These are phyloP conservation scores for Fusarium lyarnte DNA, from an alignment of 2,329 filamentous ascomycete species.

Conservation along the genomic window DNA sequence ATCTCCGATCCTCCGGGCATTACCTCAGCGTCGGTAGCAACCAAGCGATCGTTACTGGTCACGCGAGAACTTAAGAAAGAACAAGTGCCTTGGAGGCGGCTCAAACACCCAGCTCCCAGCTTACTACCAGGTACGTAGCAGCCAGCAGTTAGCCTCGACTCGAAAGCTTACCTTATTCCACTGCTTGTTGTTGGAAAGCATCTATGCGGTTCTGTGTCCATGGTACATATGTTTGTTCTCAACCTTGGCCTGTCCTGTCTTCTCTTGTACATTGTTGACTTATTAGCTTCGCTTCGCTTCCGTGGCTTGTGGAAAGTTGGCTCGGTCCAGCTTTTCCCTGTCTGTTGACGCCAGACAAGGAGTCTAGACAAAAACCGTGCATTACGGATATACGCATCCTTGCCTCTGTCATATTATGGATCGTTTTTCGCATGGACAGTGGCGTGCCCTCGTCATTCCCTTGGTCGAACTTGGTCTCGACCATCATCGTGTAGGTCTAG, in stretches of 20 bases:
- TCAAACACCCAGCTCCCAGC: background rate
- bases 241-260: background rate
- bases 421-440: background rate
- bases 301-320: background rate
- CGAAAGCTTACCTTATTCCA: background rate
- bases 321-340: constrained; percentile 4
- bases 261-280: background rate
- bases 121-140: background rate
- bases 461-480: constrained; percentile 1
- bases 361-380: background rate
- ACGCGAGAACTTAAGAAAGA: background rate
- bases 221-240: background rate
- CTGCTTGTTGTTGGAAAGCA: background rate
- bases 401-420: background rate
- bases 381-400: constrained; percentile 15
- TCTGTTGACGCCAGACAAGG: background rate
- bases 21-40: background rate
- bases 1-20: background rate
- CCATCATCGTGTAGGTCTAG: constrained; percentile 17
- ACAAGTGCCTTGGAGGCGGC: background rate
- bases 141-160: background rate
- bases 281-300: background rate
- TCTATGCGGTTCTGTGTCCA: background rate
- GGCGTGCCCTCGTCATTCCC: background rate
- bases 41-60: background rate